Percentiles rank a stretch among this genome's conserved stretches.
Conservation (phyloP, 2,329 filamentous ascomycete genomes). For the Lachnellula occidentalis region DNA sequence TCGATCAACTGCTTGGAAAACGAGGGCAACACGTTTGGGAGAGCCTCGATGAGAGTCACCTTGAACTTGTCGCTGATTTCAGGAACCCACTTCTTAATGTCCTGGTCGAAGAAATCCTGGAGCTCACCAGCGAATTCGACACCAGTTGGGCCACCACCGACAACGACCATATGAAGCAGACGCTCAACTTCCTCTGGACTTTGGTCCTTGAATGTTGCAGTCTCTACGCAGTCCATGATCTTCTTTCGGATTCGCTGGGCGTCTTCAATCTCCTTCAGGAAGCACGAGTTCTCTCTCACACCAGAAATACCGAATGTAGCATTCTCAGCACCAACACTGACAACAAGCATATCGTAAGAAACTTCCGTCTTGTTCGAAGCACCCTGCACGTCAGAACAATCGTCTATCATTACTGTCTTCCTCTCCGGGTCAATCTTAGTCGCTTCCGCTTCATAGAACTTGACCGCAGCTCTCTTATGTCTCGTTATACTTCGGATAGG, state of each 20-base stretch:
- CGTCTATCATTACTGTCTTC: slow-evolving; percentile 82
- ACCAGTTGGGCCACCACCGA: slow-evolving; percentile 89
- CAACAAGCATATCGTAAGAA: slow-evolving; percentile 95
- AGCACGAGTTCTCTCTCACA: slow-evolving; percentile 91
- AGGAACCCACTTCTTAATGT: slow-evolving; percentile 96
- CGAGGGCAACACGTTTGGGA: slow-evolving; percentile 93
- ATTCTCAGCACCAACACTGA: slow-evolving; percentile 96
- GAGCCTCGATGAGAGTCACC: slow-evolving; percentile 93
- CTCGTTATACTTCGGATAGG: slow-evolving; percentile 92
- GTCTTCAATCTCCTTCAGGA: slow-evolving; percentile 96
- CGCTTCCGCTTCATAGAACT: slow-evolving; percentile 96
- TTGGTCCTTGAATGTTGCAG: slow-evolving; percentile 97
- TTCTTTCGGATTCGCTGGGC: slow-evolving; percentile 95
- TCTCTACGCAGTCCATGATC: slow-evolving; percentile 99
- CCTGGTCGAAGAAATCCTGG: slow-evolving; percentile 97
- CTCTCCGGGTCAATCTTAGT: slow-evolving; percentile 91
- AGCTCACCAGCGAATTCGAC: slow-evolving; percentile 98
- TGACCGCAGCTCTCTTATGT: slow-evolving; percentile 88
- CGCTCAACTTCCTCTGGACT: slow-evolving; percentile 81
- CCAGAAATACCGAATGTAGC: slow-evolving; percentile 97
- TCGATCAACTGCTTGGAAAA: slow-evolving; percentile 99
- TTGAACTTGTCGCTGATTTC: slow-evolving; percentile 94
- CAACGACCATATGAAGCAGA: slow-evolving; percentile 95
- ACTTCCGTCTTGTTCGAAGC: slow-evolving; percentile 78
- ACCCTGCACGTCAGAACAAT: slow-evolving; percentile 90